These are phyloP conservation scores for Camellia japonica DNA, from an alignment of 148 eudicot species.

Conservation along the genomic window DNA sequence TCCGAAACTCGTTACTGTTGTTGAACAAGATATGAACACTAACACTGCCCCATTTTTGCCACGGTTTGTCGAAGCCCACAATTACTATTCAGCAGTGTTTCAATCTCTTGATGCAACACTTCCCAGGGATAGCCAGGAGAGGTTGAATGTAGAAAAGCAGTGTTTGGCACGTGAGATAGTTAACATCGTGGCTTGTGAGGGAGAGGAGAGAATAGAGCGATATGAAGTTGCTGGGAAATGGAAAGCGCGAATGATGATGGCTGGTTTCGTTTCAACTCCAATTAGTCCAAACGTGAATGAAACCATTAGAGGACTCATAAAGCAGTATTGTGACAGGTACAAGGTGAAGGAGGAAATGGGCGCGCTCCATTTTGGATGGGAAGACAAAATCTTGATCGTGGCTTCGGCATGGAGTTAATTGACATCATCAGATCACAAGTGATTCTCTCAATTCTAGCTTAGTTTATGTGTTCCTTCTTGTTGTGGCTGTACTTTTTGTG, in stretches of 20 bases:
- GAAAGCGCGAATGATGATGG: constrained; percentile 98
- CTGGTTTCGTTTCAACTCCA: constrained; percentile 60
- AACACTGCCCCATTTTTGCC: constrained; percentile 83
- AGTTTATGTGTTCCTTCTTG: too few species aligned
- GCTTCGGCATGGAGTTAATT: constrained; percentile 72
- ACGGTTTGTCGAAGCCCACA: constrained; percentile 73
- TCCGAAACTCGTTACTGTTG: constrained; percentile 81
- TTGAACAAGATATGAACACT: constrained; percentile 92
- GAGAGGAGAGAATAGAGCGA: constrained; percentile 87
- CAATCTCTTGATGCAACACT: constrained; percentile 84
- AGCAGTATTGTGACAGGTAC: constrained; percentile 55
- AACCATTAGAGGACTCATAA: constrained; percentile 48
- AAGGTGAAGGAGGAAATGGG: constrained; percentile 58
- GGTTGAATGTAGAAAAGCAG: constrained; percentile 85
- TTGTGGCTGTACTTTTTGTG: too few species aligned
- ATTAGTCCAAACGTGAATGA: constrained; percentile 40
- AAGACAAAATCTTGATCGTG: constrained; percentile 66
- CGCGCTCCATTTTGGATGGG: constrained; percentile 79
- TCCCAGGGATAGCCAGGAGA: constrained; percentile 68
- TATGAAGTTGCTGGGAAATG: constrained; percentile 96
- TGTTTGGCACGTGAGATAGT: constrained; percentile 89
- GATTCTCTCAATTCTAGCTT: too few species aligned
- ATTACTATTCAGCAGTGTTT: constrained; percentile 73
- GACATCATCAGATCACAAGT: too few species aligned
- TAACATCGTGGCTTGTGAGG: constrained; percentile 89